phyloP scores from a whole-genome alignment of 2,329 filamentous ascomycete species.

The Aspergillus latus region DNA sequence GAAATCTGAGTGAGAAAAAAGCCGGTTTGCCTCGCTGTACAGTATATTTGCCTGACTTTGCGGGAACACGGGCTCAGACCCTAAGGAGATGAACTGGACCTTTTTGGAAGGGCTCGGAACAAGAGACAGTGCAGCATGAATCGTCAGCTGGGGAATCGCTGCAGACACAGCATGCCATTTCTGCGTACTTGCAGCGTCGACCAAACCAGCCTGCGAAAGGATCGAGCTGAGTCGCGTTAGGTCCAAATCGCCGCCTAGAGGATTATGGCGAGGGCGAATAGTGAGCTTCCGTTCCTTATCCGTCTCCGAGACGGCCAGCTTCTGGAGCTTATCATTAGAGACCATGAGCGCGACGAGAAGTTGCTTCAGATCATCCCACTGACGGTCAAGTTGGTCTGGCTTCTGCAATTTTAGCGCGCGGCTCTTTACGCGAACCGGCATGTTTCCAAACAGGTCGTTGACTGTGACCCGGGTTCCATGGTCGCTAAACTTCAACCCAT shows the following conservation, averaged over 20 bases:
- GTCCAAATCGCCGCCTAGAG: constrained; percentile 19
- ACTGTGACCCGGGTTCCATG: constrained; percentile 77
- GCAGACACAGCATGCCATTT: constrained; percentile 73
- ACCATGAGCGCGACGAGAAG: constrained; percentile 66
- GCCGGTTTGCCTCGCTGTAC: constrained; percentile 73
- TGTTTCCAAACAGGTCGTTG: constrained; percentile 79
- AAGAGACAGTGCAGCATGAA: constrained; percentile 71
- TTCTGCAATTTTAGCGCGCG: constrained; percentile 58
- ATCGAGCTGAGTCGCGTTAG: constrained; percentile 49
- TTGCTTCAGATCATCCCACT: constrained; percentile 65
- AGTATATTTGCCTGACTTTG: constrained; percentile 62
- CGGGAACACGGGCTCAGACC: constrained; percentile 64
- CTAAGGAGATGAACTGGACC: constrained; percentile 79
- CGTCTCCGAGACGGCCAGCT: constrained; percentile 60
- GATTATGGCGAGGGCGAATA: constrained; percentile 24
- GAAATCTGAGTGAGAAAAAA: constrained; percentile 77
- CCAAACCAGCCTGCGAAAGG: constrained; percentile 65
- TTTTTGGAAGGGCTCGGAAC: constrained; percentile 68
- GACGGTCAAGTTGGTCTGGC: constrained; percentile 55
- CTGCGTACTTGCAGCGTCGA: constrained; percentile 51
- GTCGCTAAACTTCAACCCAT: constrained; percentile 54
- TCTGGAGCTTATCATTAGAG: constrained; percentile 62
- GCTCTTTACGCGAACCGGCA: constrained; percentile 87
- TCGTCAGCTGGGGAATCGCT: constrained; percentile 58
- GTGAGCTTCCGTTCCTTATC: constrained; percentile 40